Base-by-base conservation (phyloP, 129 eudicot species). In the Flaveria sonorensis region DNA sequence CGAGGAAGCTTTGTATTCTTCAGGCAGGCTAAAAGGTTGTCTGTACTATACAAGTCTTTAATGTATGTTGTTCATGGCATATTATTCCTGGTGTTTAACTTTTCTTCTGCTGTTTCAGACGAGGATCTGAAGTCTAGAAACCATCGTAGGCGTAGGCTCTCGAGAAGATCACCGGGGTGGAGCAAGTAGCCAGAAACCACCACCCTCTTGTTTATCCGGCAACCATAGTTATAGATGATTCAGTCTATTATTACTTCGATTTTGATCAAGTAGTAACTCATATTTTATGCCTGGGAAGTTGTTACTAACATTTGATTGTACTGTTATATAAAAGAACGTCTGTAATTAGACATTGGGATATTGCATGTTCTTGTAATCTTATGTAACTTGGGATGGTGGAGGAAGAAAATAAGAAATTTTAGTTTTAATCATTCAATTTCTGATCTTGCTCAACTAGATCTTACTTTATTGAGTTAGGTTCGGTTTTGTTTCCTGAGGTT, bases 1-100 rank as follows among this genome's bases (percentile, higher is more conserved):
- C 15, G 96, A 90, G 78, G 97, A 89, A 87, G 98, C 89, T 76
- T 73, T 91, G 74, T 86, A 76, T 72, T 79, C 4, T 73, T 93
- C 97, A 0, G 98, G 98, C 77, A 81, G 96, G 84, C 84, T 94
- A 71, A 75, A 85, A 87, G 97, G 96, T 90, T 65, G 60, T 26
- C 53, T 77, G 59, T 67, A 51, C 43, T 15, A 18, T 71, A 71
- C 57, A 51, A 42, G 3, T 72, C 46, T 52, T 39, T 23, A 71
- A 30, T 77, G 43, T 66, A 53, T 9, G 71, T 73, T 2, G 62
- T 62, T 46, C 12, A 2, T 32, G 46, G 39, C 40, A 30, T 9
- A 12, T 7, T 48, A 28, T 1, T 75, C 50, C 8, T 0, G 15
- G 48, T 76, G 59, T 30, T 51, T 20, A 57, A 71, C 30, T 20